Percentiles rank a stretch among this genome's conserved stretches.
Conservation (phyloP, 768 basidiomycete genomes). For the Tremella mesenterica region DNA sequence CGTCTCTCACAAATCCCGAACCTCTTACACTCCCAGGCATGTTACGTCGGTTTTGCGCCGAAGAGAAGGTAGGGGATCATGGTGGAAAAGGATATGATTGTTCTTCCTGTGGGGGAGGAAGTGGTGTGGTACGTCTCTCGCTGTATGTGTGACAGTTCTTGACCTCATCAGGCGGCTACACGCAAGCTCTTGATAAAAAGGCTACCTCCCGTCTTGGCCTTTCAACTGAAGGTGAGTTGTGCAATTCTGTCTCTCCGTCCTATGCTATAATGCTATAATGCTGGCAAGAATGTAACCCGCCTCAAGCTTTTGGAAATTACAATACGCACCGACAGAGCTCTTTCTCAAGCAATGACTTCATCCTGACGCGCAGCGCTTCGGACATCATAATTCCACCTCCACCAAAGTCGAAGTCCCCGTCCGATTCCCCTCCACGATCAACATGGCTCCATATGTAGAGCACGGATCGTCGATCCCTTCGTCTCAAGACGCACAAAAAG, state of each 20-base stretch:
- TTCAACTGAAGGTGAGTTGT: conserved; percentile 77
- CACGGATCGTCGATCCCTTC: too few species aligned
- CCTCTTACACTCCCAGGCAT: conserved; percentile 67
- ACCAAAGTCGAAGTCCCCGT: conserved; percentile 78
- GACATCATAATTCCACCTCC: conserved; percentile 60
- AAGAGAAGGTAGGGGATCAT: conserved; percentile 69
- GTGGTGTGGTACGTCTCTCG: conserved; percentile 17
- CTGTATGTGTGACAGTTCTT: neutral
- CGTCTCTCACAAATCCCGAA: conserved; percentile 28
- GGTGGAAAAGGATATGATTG: conserved; percentile 68
- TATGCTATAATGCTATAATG: too few species aligned
- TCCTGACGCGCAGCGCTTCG: conserved; percentile 96
- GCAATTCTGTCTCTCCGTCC: too few species aligned
- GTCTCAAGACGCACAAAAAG: neutral
- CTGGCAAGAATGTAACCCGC: too few species aligned
- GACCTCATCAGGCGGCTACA: conserved; percentile 56
- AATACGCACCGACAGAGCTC: too few species aligned
- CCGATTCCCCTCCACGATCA: conserved; percentile 69
- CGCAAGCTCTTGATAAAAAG: conserved; percentile 77
- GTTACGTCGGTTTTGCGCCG: conserved; percentile 60
- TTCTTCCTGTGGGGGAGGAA: conserved; percentile 56
- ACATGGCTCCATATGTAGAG: conserved; percentile 72
- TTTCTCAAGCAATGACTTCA: too few species aligned
- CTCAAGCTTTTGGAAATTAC: too few species aligned
- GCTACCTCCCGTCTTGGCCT: conserved; percentile 79